Evolutionary conservation across 768 basidiomycete genomes (phyloP).

Genomic region (Serendipita sp.): DNA sequence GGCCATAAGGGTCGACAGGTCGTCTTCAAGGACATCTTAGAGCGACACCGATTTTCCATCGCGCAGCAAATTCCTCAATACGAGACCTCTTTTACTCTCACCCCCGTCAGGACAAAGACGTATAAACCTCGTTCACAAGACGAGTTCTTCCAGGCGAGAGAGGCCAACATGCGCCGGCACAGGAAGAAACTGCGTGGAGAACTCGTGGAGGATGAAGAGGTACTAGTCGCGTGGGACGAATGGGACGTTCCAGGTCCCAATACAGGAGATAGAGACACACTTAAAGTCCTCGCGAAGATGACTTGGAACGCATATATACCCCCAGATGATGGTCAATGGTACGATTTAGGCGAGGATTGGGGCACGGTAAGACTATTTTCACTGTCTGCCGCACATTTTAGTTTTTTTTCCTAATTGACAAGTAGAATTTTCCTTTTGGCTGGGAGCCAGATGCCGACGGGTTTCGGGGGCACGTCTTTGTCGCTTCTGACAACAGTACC

Average conservation of each 20-base stretch:
- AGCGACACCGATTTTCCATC: not conserved
- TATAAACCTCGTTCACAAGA: not conserved
- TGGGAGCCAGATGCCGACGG: conserved; percentile 87
- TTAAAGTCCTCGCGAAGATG: conserved; percentile 81
- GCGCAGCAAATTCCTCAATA: not conserved
- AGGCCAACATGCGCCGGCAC: not conserved
- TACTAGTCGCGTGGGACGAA: conserved; percentile 42
- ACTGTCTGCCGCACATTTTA: too few species aligned
- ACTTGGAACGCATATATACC: conserved; percentile 63
- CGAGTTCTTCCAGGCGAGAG: not conserved
- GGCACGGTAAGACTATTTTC: conserved; percentile 31
- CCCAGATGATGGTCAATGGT: conserved; percentile 53
- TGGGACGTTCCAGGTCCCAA: conserved; percentile 55
- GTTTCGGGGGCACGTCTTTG: conserved; percentile 82
- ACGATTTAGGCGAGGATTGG: conserved; percentile 47
- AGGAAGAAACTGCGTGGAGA: not conserved
- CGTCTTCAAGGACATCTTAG: not conserved
- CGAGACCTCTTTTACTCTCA: not conserved
- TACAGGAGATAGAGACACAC: conserved; percentile 48
- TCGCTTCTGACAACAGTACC: conserved; percentile 66
- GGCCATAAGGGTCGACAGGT: not conserved
- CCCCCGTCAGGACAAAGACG: not conserved
- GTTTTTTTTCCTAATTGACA: too few species aligned
- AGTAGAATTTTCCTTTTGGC: conserved; percentile 64
- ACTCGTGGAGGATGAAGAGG: not conserved